Evolutionary conservation across 805 yeast species (phyloP).

Genomic region (Suhomyces vadensis): DNA sequence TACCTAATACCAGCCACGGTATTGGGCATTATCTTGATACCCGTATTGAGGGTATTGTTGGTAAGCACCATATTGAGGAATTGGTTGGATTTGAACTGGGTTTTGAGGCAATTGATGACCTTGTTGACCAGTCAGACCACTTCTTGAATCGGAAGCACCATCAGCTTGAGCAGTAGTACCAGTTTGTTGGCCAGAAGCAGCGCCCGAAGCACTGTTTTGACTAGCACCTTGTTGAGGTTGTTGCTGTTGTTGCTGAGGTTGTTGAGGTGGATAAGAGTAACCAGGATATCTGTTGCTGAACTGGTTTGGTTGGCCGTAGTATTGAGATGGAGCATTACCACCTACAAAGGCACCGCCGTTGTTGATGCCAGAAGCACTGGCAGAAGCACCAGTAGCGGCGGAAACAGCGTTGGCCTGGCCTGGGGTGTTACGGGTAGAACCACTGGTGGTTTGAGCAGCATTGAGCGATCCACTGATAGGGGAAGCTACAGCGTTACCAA

Average conservation of each 20-base stretch:
- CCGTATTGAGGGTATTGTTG: constrained; percentile 51
- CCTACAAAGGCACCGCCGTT: constrained; percentile 14
- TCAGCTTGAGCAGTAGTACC: constrained; percentile 13
- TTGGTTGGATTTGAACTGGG: constrained; percentile 39
- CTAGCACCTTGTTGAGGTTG: constrained; percentile 19
- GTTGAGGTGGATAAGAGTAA: constrained; percentile 29
- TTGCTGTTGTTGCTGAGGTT: constrained; percentile 26
- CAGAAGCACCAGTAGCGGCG: constrained; percentile 8
- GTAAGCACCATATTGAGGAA: constrained; percentile 47
- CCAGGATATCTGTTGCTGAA: constrained; percentile 33
- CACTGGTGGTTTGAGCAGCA: constrained; percentile 12
- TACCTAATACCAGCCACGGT: constrained; percentile 46
- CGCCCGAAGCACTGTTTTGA: constrained; percentile 16
- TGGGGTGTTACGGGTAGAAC: constrained; percentile 9
- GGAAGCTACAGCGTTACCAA: constrained; percentile 17
- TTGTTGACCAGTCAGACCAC: constrained; percentile 20
- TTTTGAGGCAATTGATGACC: constrained; percentile 27
- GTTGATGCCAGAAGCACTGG: constrained; percentile 8
- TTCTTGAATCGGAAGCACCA: constrained; percentile 12
- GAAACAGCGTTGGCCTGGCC: constrained; percentile 8
- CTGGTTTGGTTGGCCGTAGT: constrained; percentile 31
- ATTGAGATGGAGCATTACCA: constrained; percentile 23
- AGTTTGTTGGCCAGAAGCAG: constrained; percentile 14
- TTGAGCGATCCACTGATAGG: constrained; percentile 7
- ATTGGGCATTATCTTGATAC: constrained; percentile 44